phyloP scores from a whole-genome alignment of 306 rosid genomes.

The Amphicarpaea edgeworthii region DNA sequence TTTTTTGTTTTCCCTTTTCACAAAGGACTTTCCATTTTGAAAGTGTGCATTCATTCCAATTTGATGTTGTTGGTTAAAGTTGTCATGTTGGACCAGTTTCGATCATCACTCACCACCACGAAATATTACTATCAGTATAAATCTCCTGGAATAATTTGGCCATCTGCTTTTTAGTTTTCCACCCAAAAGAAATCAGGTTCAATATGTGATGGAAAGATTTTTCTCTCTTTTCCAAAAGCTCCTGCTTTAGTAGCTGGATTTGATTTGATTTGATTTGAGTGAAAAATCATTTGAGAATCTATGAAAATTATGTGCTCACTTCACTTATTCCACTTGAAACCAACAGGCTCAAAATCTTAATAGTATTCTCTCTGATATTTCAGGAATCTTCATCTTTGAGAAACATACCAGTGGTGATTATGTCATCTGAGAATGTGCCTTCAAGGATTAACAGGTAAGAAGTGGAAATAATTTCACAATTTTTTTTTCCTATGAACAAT shows the following conservation, averaged over 20 bases:
- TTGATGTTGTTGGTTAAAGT: slow-evolving; percentile 27
- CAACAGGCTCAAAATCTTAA: slow-evolving; percentile 40
- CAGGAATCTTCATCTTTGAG: slow-evolving; percentile 89
- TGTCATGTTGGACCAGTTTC: slow-evolving; percentile 46
- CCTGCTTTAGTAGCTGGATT: slow-evolving; percentile 37
- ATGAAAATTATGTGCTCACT: slow-evolving; percentile 33
- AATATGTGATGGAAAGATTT: slow-evolving; percentile 41
- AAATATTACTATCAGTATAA: slow-evolving; percentile 25
- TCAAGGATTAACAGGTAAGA: slow-evolving; percentile 84
- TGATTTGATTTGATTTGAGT: slow-evolving; percentile 38
- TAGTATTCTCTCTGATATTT: slow-evolving; percentile 53
- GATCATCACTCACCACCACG: slow-evolving; percentile 35
- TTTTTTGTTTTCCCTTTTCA: slow-evolving; percentile 4
- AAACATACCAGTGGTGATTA: slow-evolving; percentile 95
- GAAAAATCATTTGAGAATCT: slow-evolving; percentile 38
- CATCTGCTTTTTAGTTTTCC: slow-evolving; percentile 44
- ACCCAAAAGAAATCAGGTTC: slow-evolving; percentile 51
- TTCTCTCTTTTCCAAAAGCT: slow-evolving; percentile 14
- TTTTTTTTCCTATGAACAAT: neutral
- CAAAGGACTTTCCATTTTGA: slow-evolving; percentile 42
- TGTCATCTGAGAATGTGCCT: slow-evolving; percentile 97
- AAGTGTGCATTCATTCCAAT: slow-evolving; percentile 42
- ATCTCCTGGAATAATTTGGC: slow-evolving; percentile 47
- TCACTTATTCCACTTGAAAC: slow-evolving; percentile 44
- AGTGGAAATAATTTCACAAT: neutral